Percentiles rank a stretch among this genome's conserved stretches.
These are phyloP conservation scores for Aspergillus eucalypticola DNA, from an alignment of 2,329 filamentous ascomycete genomes.

Conservation along the genomic window DNA sequence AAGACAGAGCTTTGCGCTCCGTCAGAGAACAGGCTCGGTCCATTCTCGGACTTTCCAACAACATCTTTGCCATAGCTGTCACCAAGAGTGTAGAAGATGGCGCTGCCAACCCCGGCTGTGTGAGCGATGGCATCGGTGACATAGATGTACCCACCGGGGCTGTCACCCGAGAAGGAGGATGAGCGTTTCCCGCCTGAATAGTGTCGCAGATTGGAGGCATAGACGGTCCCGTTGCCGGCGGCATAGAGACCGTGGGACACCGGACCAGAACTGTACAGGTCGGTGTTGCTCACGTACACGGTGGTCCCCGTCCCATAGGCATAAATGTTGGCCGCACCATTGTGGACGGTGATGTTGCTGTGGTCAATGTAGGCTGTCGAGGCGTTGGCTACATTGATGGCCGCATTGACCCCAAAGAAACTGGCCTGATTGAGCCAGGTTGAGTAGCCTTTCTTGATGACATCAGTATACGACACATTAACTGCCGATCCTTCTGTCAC, in stretches of 20 bases:
- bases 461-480: conserved; percentile 26
- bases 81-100: conserved; percentile 35
- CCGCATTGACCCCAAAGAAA: conserved; percentile 36
- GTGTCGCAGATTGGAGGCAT: conserved; percentile 24
- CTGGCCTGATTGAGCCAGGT: conserved; percentile 30
- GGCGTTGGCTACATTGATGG: conserved; percentile 33
- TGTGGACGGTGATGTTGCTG: conserved; percentile 36
- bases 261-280: conserved; percentile 36
- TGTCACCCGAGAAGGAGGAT: conserved; percentile 37
- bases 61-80: conserved; percentile 30
- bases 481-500: conserved; percentile 11
- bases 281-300: conserved; percentile 28
- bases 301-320: conserved; percentile 30
- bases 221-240: conserved; percentile 33
- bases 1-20: conserved; percentile 18
- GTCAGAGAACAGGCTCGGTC: conserved; percentile 30
- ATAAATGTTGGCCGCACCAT: conserved; percentile 38
- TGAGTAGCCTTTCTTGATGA: conserved; percentile 34
- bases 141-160: conserved; percentile 29
- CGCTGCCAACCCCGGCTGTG: conserved; percentile 33
- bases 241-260: conserved; percentile 36
- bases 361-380: conserved; percentile 28
- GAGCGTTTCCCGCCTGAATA: conserved; percentile 34
- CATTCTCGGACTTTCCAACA: conserved; percentile 23
- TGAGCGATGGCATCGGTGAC: conserved; percentile 32